Percentiles rank a stretch among this genome's conserved stretches.
These are phyloP conservation scores for Pythium utonaiense DNA, from an alignment of 352 stramenopile species.

Conservation along the genomic window DNA sequence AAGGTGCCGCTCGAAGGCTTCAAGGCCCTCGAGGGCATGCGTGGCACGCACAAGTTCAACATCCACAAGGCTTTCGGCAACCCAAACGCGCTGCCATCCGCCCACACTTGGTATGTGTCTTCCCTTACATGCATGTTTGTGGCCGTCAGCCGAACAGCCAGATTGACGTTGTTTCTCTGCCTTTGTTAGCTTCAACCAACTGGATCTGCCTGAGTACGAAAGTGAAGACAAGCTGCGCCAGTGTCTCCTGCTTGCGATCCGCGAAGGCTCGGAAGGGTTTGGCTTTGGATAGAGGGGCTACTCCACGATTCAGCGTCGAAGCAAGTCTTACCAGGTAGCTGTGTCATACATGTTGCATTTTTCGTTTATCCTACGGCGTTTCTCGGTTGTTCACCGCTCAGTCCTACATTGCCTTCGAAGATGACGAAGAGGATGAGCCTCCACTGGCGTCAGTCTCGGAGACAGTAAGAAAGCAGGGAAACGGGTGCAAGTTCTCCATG, in stretches of 20 bases:
- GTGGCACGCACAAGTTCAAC: slow-evolving; percentile 98
- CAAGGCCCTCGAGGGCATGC: slow-evolving; percentile 97
- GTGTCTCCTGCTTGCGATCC: slow-evolving; percentile 96
- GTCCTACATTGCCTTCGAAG: slow-evolving; percentile 1
- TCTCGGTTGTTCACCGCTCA: background rate
- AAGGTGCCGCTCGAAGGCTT: slow-evolving; percentile 98
- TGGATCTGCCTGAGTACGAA: slow-evolving; percentile 98
- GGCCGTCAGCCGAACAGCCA: background rate
- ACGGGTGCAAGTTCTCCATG: slow-evolving; percentile 36
- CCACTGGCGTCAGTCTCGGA: background rate
- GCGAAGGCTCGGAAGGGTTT: slow-evolving; percentile 97
- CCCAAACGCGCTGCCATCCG: slow-evolving; percentile 80
- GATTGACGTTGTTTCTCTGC: slow-evolving; percentile 1
- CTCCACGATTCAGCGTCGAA: background rate
- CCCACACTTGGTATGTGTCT: slow-evolving; percentile 94
- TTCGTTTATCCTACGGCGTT: slow-evolving; percentile 1
- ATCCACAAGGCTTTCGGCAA: slow-evolving; percentile 97
- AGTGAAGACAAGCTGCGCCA: slow-evolving; percentile 97
- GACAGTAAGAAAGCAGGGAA: slow-evolving; percentile 41
- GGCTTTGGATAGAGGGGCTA: slow-evolving; percentile 90
- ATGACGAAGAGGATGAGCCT: background rate
- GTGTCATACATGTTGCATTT: slow-evolving; percentile 12
- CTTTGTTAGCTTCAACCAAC: slow-evolving; percentile 97
- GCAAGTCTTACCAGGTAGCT: slow-evolving; percentile 2
- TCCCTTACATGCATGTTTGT: background rate